Base-by-base conservation (phyloP, 225 moss, liverwort and hornwort species). In the Sphagnum contortum region DNA sequence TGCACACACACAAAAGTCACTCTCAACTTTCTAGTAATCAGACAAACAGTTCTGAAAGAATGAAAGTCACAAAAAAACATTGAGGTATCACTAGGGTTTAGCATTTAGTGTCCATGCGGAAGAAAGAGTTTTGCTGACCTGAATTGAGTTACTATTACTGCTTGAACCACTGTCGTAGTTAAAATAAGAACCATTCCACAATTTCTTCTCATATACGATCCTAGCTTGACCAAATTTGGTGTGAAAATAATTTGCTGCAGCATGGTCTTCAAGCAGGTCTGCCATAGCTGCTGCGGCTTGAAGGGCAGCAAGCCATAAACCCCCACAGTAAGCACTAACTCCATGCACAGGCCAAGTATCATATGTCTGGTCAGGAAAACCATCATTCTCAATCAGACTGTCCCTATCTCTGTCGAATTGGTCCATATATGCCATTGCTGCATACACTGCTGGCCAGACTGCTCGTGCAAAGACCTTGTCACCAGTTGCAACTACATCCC, bases 381-480 rank as follows among this genome's bases (percentile, higher is more conserved):
- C 83, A 54, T 84, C 83, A 49, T 84, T 84, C 56, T 84, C 83
- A 14, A 84, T 84, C 52, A 84, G 62, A 44, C 83, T 80, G 68
- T 84, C 83, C 29, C 80, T 73, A 59, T 84, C 83, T 66, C 50
- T 69, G 48, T 84, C 83, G 57, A 80, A 84, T 62, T 84, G 83
- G 63, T 84, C 83, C 83, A 80, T 75, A 54, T 84, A 84, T 4
- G 83, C 83, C 83, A 84, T 84, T 45, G 83, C 83, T 48, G 83
- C 83, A 76, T 80, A 84, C 61, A 84, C 80, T 1, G 83, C 83
- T 52, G 83, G 83, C 83, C 83, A 84, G 49, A 77, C 74, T 44
- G 80, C 72, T 52, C 64, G 70, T 4, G 80, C 77, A 51, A 84
- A 84, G 13, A 57, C 64, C 63, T 72, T 80, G 55, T 84, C 83